Evolutionary conservation across 2,329 filamentous ascomycete genomes (phyloP).

Genomic region (Fusarium oligoseptatum): DNA sequence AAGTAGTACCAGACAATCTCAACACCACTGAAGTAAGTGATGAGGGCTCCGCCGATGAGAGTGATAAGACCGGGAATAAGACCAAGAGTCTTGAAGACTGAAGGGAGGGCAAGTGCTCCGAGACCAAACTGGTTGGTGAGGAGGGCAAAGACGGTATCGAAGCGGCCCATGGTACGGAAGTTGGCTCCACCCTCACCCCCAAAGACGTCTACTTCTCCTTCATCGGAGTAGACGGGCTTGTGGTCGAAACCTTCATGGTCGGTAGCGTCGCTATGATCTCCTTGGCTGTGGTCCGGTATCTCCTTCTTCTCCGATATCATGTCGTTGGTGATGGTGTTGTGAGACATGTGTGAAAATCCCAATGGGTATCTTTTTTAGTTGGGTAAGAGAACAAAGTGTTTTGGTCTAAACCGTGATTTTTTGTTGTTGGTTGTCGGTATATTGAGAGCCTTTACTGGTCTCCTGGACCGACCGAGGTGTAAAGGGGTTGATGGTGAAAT

Average conservation of each 20-base stretch:
- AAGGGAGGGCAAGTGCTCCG: slow-evolving; percentile 23
- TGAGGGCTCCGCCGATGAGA: slow-evolving; percentile 7
- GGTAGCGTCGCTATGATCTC: slow-evolving; percentile 18
- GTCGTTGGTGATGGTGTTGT: slow-evolving; percentile 25
- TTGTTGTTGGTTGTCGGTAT: slow-evolving; percentile 12
- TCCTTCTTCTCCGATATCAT: slow-evolving; percentile 22
- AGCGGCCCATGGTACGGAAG: slow-evolving; percentile 24
- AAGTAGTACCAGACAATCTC: slow-evolving; percentile 23
- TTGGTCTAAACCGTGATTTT: not conserved
- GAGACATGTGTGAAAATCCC: slow-evolving; percentile 15
- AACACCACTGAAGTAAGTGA: slow-evolving; percentile 26
- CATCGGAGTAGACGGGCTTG: slow-evolving; percentile 3
- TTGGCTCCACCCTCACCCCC: slow-evolving; percentile 14
- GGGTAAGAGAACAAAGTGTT: slow-evolving; percentile 4
- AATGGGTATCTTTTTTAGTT: slow-evolving; percentile 3
- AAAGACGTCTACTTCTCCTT: slow-evolving; percentile 15
- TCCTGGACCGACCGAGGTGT: slow-evolving; percentile 15
- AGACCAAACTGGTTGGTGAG: slow-evolving; percentile 30
- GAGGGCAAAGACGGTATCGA: slow-evolving; percentile 29
- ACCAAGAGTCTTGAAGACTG: slow-evolving; percentile 22
- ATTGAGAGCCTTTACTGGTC: slow-evolving; percentile 20
- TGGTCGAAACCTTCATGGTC: slow-evolving; percentile 18
- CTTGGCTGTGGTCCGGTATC: slow-evolving; percentile 12
- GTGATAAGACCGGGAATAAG: slow-evolving; percentile 26
- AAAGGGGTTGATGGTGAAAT: slow-evolving; percentile 26